Evolutionary conservation across 805 yeast species (phyloP), one percentile per base, ranked within the genome.

Genomic region (Kazachstania viticola): DNA sequence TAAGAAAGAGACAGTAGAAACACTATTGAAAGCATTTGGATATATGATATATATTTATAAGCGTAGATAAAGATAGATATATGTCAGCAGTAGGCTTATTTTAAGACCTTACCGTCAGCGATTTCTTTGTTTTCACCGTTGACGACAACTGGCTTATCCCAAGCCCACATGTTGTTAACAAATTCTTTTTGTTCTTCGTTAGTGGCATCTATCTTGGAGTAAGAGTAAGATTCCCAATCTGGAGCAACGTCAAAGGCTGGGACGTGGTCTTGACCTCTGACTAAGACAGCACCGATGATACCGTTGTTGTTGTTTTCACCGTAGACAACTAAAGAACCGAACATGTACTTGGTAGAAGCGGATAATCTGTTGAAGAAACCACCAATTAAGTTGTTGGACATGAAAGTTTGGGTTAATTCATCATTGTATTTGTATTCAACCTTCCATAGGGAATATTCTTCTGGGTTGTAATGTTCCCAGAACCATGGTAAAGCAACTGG

Each of bases 301-400:
- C 96, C 97, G 68, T 88, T 88, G 79, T 79, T 70, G 80, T 85
- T 88, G 85, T 85, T 84, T 71, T 82, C 96, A 66, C 98, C 98
- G 69, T 81, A 88, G 49, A 91, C 97, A 52, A 87, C 94, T 65
- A 79, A 61, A 56, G 76, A 69, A 58, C 97, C 98, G 61, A 88
- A 88, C 73, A 91, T 61, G 75, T 76, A 88, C 69, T 88, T 88
- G 68, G 82, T 71, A 43, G 97, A 88, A 45, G 75, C 97, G 38
- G 76, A 59, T 56, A 88, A 74, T 71, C 98, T 82, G 81, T 76
- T 77, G 79, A 88, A 83, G 80, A 88, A 88, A 58, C 97, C 97
- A 60, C 96, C 97, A 57, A 91, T 69, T 64, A 84, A 75, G 78
- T 88, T 88, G 79, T 85, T 85, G 51, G 97, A 83, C 97, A 91